These are phyloP conservation scores for Typha latifolia DNA, from an alignment of 176 grass and related monocot genomes.

Conservation along the genomic window DNA sequence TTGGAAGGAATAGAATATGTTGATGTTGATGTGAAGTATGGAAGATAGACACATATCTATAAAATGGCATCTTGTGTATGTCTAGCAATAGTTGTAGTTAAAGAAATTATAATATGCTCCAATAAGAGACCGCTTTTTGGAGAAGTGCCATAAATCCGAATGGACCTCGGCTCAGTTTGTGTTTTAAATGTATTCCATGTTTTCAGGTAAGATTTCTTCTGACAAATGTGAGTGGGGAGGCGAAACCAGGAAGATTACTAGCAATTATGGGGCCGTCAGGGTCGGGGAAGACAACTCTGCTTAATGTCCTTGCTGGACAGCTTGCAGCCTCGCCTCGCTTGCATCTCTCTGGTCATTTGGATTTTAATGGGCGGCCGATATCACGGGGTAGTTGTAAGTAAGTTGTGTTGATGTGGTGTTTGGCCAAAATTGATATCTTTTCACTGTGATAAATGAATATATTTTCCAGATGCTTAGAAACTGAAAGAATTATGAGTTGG, in stretches of 20 bases:
- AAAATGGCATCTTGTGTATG: too few species aligned
- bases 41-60: too few species aligned
- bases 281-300: slow-evolving; percentile 82
- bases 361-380: slow-evolving; percentile 48
- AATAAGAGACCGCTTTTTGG: too few species aligned
- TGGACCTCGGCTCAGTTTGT: neutral
- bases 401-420: slow-evolving; percentile 6
- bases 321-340: slow-evolving; percentile 50
- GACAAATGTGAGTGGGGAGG: slow-evolving; percentile 65
- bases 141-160: too few species aligned
- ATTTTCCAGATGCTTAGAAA: neutral
- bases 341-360: slow-evolving; percentile 56
- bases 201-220: slow-evolving; percentile 72
- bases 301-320: slow-evolving; percentile 86
- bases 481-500: neutral
- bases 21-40: too few species aligned
- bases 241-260: slow-evolving; percentile 64
- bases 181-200: neutral
- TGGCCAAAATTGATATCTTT: neutral
- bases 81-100: too few species aligned
- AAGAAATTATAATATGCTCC: too few species aligned
- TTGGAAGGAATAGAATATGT: too few species aligned
- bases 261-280: slow-evolving; percentile 91
- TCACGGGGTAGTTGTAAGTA: slow-evolving; percentile 61
- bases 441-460: neutral